These are phyloP conservation scores for Chaetomium strumarium DNA, from an alignment of 2,329 filamentous ascomycete genomes.

Conservation along the genomic window DNA sequence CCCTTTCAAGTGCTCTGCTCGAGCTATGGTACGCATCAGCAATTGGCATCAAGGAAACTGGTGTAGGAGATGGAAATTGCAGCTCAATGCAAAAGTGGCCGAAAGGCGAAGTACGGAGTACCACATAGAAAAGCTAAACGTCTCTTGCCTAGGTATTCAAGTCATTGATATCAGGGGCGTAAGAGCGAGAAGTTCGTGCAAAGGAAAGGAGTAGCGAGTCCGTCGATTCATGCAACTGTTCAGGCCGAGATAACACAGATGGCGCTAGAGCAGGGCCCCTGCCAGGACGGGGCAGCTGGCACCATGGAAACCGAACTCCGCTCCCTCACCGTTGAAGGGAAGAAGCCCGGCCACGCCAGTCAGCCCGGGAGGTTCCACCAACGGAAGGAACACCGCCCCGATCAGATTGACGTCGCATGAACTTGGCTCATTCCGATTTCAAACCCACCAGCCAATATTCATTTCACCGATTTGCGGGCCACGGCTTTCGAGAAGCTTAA, in stretches of 20 bases:
- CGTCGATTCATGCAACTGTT: background rate
- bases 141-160: too few relatives aligned
- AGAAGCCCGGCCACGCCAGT: background rate
- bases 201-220: background rate
- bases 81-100: too few relatives aligned
- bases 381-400: background rate
- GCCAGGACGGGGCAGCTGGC: constrained; percentile 12
- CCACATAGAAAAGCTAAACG: too few relatives aligned
- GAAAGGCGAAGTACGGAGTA: too few relatives aligned
- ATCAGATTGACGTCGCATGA: constrained; percentile 18
- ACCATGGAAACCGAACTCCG: constrained; percentile 2
- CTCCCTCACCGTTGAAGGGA: background rate
- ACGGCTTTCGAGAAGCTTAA: constrained; percentile 18
- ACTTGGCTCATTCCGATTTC: constrained; percentile 16
- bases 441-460: constrained; percentile 19
- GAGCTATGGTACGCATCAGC: too few relatives aligned
- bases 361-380: background rate
- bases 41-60: too few relatives aligned
- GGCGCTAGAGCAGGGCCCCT: constrained; percentile 13
- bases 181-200: background rate
- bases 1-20: too few relatives aligned
- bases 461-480: constrained; percentile 17
- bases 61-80: too few relatives aligned
- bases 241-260: constrained; percentile 1
- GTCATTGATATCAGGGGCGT: too few relatives aligned